Evolutionary conservation across 2,329 filamentous ascomycete genomes (phyloP), one percentile per base, ranked within the genome.

Genomic region (Apiospora rasikravindrae): DNA sequence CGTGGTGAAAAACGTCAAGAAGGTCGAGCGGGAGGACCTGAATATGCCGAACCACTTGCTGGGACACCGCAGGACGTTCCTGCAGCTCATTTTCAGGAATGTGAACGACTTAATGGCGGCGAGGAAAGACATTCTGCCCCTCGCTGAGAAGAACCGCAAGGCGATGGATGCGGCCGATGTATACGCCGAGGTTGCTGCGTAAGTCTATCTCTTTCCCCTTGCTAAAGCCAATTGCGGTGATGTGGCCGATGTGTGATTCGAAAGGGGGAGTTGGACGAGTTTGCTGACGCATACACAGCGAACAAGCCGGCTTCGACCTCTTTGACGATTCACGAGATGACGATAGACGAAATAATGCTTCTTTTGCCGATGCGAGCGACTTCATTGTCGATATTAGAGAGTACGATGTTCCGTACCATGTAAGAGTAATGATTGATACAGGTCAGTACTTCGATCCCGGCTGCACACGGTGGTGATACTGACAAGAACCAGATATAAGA

Each of bases 331-430:
- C 86, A 88, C 89, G 93, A 89, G 90, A 92, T 84, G 89, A 95
- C 82, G 93, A 96, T 82, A 90, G 88, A 91, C 91, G 92, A 88
- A 87, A 88, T 85, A 95, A 92, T 86, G 89, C 88, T 82, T 87
- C 88, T 76, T 92, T 94, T 85, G 87, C 92, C 77, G 95, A 98
- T 83, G 95, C 96, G 73, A 98, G 95, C 88, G 96, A 98, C 88
- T 98, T 92, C 83, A 95, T 99, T 88, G 90, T 98, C 85, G 97
- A 99, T 88, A 97, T 99, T 82, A 92, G 96, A 88, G 96, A 99
- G 86, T 99, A 97, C 83, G 96, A 99, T 84, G 97, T 99, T 79
- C 97, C 96, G 76, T 99, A 99, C 86, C 96, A 99, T 87, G 96
- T 99, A 80, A 91, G 96, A 89, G 96, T 99, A 85, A 94, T 97